Conservation (phyloP, 108 stramenopile genomes). For the Skeletonema costatum region DNA sequence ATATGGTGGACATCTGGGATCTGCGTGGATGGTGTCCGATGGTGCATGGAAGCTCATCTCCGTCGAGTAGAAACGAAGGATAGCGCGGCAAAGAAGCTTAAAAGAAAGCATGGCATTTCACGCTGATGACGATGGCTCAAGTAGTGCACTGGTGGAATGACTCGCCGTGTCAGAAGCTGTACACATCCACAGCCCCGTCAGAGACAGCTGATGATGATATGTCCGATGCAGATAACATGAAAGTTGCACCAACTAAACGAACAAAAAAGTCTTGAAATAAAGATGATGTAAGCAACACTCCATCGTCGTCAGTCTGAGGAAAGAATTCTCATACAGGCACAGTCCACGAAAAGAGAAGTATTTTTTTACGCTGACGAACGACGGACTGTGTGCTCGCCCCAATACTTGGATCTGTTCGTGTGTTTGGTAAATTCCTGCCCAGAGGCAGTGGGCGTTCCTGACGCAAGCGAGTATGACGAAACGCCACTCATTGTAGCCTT, state of each 20-base stretch:
- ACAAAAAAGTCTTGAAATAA: constrained; percentile 18
- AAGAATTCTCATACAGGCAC: background rate
- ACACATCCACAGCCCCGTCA: constrained; percentile 2
- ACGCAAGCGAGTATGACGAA: constrained; percentile 79
- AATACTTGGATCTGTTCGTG: constrained; percentile 28
- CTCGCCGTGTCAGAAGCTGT: constrained; percentile 11
- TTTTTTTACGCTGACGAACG: constrained; percentile 21
- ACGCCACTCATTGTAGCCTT: constrained; percentile 75
- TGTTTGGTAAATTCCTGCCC: constrained; percentile 65
- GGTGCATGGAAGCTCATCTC: constrained; percentile 40
- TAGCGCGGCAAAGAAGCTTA: constrained; percentile 15
- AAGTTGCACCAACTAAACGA: constrained; percentile 12
- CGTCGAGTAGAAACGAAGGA: constrained; percentile 29
- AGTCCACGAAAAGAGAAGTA: constrained; percentile 11
- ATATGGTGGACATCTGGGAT: constrained; percentile 25
- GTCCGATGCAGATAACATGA: background rate
- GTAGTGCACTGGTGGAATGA: background rate
- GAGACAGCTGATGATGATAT: constrained; percentile 10
- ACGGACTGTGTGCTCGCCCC: constrained; percentile 33
- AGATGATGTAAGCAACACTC: background rate
- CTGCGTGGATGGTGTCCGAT: constrained; percentile 36
- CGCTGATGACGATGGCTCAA: background rate
- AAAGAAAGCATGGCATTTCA: background rate
- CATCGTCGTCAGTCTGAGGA: background rate
- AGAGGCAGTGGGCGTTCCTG: constrained; percentile 68